Conservation (phyloP, 148 eudicot genomes). For the Fagopyrum homotropicum region DNA sequence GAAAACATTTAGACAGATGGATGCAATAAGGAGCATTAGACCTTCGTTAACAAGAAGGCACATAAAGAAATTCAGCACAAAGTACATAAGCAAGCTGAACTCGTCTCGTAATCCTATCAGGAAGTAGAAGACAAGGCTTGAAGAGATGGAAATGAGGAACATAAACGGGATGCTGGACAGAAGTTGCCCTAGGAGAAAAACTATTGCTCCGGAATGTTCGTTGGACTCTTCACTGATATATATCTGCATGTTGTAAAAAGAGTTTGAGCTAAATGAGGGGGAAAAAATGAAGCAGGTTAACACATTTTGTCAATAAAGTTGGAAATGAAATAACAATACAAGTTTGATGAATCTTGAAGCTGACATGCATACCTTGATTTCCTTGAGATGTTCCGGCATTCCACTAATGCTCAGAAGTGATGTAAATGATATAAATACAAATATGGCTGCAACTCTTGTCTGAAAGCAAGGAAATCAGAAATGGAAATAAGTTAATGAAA, state of each 20-base stretch:
- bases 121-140: slow-evolving; percentile 86
- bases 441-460: slow-evolving; percentile 91
- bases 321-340: neutral
- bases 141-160: slow-evolving; percentile 87
- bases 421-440: slow-evolving; percentile 74
- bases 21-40: slow-evolving; percentile 59
- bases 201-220: slow-evolving; percentile 67
- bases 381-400: slow-evolving; percentile 68
- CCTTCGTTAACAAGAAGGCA: slow-evolving; percentile 91
- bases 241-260: slow-evolving; percentile 41
- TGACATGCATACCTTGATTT: slow-evolving; percentile 57
- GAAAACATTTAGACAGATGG: slow-evolving; percentile 59
- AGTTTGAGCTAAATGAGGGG: slow-evolving; percentile 1
- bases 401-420: slow-evolving; percentile 86
- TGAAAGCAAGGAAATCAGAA: slow-evolving; percentile 27
- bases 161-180: slow-evolving; percentile 88
- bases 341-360: neutral
- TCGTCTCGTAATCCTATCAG: slow-evolving; percentile 74
- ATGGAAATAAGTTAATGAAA: neutral
- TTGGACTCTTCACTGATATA: slow-evolving; percentile 69
- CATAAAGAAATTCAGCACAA: slow-evolving; percentile 75
- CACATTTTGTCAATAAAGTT: neutral
- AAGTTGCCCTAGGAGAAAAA: slow-evolving; percentile 83
- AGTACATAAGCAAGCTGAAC: slow-evolving; percentile 91
- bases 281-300: neutral